Conservation (phyloP, 495 filamentous ascomycete genomes). For the Xylaria scruposa region DNA sequence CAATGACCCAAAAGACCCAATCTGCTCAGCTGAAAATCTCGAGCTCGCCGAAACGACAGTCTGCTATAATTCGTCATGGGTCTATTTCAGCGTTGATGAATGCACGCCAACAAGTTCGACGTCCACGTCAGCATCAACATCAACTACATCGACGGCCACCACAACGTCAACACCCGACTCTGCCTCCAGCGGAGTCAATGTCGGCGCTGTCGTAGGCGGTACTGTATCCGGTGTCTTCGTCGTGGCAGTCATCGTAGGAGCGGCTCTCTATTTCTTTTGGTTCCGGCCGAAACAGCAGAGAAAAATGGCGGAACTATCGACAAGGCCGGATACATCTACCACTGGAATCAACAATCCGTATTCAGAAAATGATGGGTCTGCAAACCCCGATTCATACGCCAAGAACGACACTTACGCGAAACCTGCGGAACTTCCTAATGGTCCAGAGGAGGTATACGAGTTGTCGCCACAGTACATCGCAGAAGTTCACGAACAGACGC, state of each 20-base stretch:
- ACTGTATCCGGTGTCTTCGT: slow-evolving; percentile 14
- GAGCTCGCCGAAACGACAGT: background rate
- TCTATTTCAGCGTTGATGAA: slow-evolving; percentile 20
- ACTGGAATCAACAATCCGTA: background rate
- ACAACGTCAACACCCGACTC: slow-evolving; percentile 2
- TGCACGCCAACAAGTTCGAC: background rate
- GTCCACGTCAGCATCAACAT: background rate
- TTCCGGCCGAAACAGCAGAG: slow-evolving; percentile 15
- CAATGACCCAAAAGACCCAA: slow-evolving; percentile 9
- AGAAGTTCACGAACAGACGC: slow-evolving; percentile 20
- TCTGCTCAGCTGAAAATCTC: slow-evolving; percentile 15
- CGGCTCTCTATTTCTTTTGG: slow-evolving; percentile 12
- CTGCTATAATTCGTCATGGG: slow-evolving; percentile 20
- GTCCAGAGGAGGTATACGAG: slow-evolving; percentile 12
- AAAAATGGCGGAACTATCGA: background rate
- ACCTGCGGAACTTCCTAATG: background rate
- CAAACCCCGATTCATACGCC: background rate
- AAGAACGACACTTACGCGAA: background rate
- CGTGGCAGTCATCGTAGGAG: background rate
- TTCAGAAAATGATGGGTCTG: background rate
- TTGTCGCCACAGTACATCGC: slow-evolving; percentile 21
- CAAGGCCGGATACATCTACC: background rate
- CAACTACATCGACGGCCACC: slow-evolving; percentile 4
- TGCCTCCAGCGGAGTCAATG: background rate
- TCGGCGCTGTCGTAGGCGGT: slow-evolving; percentile 21